Base-by-base conservation (phyloP, 805 yeast species). In the Metschnikowia anglica region DNA sequence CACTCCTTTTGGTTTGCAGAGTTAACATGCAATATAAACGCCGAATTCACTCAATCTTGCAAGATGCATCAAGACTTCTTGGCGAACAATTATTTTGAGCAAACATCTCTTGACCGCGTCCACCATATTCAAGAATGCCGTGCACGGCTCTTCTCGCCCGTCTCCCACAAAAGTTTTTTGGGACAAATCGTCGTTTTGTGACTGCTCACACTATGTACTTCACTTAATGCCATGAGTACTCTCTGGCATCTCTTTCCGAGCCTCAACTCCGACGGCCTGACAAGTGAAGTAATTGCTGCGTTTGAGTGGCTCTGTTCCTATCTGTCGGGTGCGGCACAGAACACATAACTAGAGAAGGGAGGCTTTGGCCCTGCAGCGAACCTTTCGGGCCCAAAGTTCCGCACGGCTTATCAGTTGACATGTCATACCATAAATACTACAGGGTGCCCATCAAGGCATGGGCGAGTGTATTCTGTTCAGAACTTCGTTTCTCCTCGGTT, bases 381-480 rank as follows among this genome's bases (percentile, higher is more conserved):
- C 17, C 17, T 17, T 11, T 6, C 31, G 37, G 38, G 30, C 19
- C 16, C 19, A 17, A 11, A 15, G 30, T 9, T 17, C 29, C 38
- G 38, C 38, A 34, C 15, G 30, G 37, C 37, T 34, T 34, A 34
- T 36, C 39, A 36, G 33, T 28, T 13, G 16, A 13, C 9, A 13
- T 16, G 11, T 9, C 9, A 17, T 18, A 11, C 17, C 23, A 17
- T 18, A 31, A 31, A 31, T 5, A 31, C 5, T 13, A 25, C 10
- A 9, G 34, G 23, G 24, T n/a, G 23, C 20, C 21, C 6, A 16
- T 18, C 12, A 13, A n/a, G n/a, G n/a, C n/a, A n/a, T n/a, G n/a
- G n/a, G n/a, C n/a, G n/a, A n/a, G n/a, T n/a, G n/a, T n/a, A 8
- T 28, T 13, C 15, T 16, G 9, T 8, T 8, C 4, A 5, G 31